Base-by-base conservation (phyloP, 805 yeast species). In the Candida nemodendra region DNA sequence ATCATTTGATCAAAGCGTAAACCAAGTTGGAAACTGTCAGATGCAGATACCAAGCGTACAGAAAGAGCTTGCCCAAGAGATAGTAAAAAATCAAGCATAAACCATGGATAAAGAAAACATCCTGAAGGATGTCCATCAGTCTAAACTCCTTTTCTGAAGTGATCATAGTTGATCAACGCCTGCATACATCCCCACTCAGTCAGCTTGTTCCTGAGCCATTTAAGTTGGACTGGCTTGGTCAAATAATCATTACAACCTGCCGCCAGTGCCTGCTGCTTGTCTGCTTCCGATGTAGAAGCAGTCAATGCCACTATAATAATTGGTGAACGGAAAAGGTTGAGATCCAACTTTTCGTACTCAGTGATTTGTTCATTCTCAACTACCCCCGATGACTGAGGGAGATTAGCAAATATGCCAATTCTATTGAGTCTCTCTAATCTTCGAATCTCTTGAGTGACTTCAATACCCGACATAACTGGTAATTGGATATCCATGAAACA, bases 161-260 rank as follows among this genome's bases (percentile, higher is more conserved):
- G 91, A 58, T 93, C 96, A 61, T 84, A 91, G 62, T 91, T 95
- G 59, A 91, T 90, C 34, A 91, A 66, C 1, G 97, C 97, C 64
- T 91, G 99, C 98, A 91, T 91, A 62, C 98, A 91, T 0, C 99
- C 98, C 98, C 98, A 93, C 62, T 91, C 97, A 0, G 89, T 84
- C 36, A 93, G 85, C 63, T 93, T 93, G 56, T 86, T 87, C 53
- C 89, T 86, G 32, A 93, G 69, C 99, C 99, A 93, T 33, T 79
- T 86, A 50, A 91, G 69, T 51, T 89, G 91, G 7, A 93, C 98
- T 0, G 99, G 99, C 51, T 93, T 93, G 8, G 97, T 93, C 50
- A 93, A 65, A 65, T 84, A 93, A 62, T 93, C 99, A 56, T 93
- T 93, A 64, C 99, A 93, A 32, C 99, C 99, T 3, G 98, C 96